Conservation (phyloP, 192 early-diverging fungal species). For the Backusella morwellensis region DNA sequence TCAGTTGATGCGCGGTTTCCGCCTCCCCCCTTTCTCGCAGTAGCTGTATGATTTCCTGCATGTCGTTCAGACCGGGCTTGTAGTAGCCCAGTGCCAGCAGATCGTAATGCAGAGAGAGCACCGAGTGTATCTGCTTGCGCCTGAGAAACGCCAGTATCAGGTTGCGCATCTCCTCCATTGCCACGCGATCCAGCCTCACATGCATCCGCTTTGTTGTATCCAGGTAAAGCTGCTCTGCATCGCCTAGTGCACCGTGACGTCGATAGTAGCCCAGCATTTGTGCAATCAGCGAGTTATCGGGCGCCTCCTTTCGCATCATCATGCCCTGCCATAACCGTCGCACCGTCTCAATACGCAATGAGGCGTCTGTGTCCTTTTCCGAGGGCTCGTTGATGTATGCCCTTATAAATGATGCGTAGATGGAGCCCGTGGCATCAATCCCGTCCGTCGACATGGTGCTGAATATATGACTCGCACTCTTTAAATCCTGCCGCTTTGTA, state of each 20-base stretch:
- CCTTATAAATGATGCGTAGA: background rate
- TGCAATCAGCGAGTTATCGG: background rate
- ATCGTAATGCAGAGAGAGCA: background rate
- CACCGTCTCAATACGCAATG: background rate
- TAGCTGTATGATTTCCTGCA: background rate
- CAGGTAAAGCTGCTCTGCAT: constrained; percentile 9
- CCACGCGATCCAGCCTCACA: background rate
- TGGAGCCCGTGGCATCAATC: background rate
- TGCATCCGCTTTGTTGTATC: background rate
- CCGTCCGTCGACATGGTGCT: background rate
- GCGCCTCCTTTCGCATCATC: background rate
- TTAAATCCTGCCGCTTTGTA: background rate
- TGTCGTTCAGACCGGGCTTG: background rate
- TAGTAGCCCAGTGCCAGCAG: background rate
- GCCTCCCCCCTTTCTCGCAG: background rate
- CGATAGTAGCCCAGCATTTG: background rate
- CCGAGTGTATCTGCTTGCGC: background rate
- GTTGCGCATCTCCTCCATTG: background rate
- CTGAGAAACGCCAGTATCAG: background rate
- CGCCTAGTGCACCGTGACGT: background rate
- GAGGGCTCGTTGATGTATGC: background rate
- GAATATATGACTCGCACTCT: background rate
- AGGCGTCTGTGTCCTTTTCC: background rate
- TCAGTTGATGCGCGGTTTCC: background rate
- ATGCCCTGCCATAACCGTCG: constrained; percentile 14